These are phyloP conservation scores for Santalum album DNA, from an alignment of 164 flowering plant species.

Conservation along the genomic window DNA sequence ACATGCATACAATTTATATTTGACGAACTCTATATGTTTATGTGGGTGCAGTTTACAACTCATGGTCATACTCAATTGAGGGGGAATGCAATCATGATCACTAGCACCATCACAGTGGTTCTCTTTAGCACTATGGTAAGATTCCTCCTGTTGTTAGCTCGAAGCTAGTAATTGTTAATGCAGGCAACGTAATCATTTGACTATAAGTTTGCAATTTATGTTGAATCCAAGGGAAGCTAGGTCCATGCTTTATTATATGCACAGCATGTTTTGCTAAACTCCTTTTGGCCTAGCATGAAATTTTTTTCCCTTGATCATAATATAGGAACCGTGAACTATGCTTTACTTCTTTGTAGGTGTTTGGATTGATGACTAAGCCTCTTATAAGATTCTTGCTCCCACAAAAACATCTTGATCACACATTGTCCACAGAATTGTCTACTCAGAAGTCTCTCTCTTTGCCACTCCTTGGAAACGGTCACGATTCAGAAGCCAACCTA, in stretches of 20 bases:
- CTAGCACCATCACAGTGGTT: constrained; percentile 56
- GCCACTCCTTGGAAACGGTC: constrained; percentile 29
- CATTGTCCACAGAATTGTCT: constrained; percentile 13
- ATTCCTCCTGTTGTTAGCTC: background rate
- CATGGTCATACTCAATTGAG: constrained; percentile 35
- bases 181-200: background rate
- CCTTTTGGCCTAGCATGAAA: no score
- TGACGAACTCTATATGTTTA: background rate
- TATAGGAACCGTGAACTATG: no score
- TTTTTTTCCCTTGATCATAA: no score
- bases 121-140: constrained; percentile 51
- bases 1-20: background rate
- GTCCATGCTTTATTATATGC: no score
- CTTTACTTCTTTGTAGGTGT: constrained; percentile 30
- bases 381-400: constrained; percentile 30
- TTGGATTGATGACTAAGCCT: constrained; percentile 48
- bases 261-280: no score
- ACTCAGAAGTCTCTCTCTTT: constrained; percentile 17
- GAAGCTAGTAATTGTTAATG: no score
- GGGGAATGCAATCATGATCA: constrained; percentile 52
- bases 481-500: constrained; percentile 15
- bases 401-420: constrained; percentile 2
- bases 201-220: background rate
- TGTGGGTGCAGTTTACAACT: constrained; percentile 38
- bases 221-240: no score